Evolutionary conservation across 345 rosid genomes (phyloP).

Genomic region (Aegle marmelos): DNA sequence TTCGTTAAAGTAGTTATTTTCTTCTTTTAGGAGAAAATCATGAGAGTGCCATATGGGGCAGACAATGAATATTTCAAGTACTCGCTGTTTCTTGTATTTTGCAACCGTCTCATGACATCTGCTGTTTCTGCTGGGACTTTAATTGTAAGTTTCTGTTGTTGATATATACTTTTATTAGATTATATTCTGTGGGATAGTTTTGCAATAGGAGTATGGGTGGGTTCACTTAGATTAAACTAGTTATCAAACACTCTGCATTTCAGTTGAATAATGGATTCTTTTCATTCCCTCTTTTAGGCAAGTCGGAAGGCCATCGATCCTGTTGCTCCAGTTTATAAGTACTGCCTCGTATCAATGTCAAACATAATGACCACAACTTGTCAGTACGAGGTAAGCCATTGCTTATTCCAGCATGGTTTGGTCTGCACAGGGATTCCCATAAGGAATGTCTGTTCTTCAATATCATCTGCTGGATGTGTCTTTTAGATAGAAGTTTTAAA

Average conservation of each 20-base stretch:
- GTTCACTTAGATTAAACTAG: background rate
- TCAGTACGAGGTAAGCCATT: constrained; percentile 75
- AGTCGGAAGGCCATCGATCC: constrained; percentile 82
- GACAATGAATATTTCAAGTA: constrained; percentile 73
- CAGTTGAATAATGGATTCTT: background rate
- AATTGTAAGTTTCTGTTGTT: constrained; percentile 37
- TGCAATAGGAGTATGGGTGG: background rate
- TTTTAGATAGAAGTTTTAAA: background rate
- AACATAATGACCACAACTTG: constrained; percentile 92
- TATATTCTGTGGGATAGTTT: background rate
- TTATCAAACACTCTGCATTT: background rate
- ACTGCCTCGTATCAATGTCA: constrained; percentile 67
- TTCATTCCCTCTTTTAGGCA: constrained; percentile 37
- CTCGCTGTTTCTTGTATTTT: constrained; percentile 90
- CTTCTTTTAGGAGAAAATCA: constrained; percentile 68
- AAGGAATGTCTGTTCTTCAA: background rate
- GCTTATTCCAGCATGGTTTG: background rate
- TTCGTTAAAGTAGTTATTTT: constrained; percentile 14
- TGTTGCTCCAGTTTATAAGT: constrained; percentile 89
- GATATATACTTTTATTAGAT: background rate
- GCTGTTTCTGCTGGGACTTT: constrained; percentile 80
- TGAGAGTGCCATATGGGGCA: constrained; percentile 90
- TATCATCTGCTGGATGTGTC: background rate
- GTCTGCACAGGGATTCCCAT: background rate
- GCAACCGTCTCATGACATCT: constrained; percentile 85